Percentiles rank a stretch among this genome's conserved stretches.
These are phyloP conservation scores for Nakazawaea wyomingensis DNA, from an alignment of 805 yeast genomes.

Conservation along the genomic window DNA sequence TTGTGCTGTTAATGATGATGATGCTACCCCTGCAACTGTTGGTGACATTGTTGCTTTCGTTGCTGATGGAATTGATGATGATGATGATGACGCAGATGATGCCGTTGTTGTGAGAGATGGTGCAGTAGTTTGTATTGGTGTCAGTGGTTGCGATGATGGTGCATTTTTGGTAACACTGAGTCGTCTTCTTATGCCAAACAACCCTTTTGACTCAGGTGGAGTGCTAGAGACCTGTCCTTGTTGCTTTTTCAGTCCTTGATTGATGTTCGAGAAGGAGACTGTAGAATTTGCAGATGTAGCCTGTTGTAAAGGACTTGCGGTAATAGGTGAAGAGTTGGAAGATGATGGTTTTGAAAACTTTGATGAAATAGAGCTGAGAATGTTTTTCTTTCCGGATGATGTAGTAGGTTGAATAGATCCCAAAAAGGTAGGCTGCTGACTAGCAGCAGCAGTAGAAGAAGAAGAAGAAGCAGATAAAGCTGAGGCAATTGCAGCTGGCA, in stretches of 20 bases:
- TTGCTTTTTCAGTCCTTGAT: slow-evolving; percentile 11
- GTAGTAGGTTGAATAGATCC: neutral
- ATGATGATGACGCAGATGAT: no score
- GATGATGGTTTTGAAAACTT: slow-evolving; percentile 20
- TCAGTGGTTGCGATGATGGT: no score
- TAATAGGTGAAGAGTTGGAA: neutral
- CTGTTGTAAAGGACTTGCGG: slow-evolving; percentile 5
- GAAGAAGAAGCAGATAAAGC: no score
- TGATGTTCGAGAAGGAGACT: slow-evolving; percentile 1
- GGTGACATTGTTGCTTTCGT: no score
- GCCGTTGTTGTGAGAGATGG: no score
- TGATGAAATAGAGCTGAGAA: slow-evolving; percentile 30
- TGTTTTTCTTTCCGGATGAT: slow-evolving; percentile 20
- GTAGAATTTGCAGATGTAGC: neutral
- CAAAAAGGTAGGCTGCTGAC: neutral
- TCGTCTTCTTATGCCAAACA: slow-evolving; percentile 18
- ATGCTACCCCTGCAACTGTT: no score
- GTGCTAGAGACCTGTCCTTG: slow-evolving; percentile 8
- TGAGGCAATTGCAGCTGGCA: no score
- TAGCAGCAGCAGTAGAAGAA: no score
- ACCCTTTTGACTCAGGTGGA: slow-evolving; percentile 15
- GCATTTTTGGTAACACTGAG: slow-evolving; percentile 10
- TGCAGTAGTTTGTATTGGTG: no score
- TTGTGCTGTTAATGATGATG: no score
- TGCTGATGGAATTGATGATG: no score